phyloP scores from a whole-genome alignment of 352 stramenopile species.

The Phytopythium litorale region DNA sequence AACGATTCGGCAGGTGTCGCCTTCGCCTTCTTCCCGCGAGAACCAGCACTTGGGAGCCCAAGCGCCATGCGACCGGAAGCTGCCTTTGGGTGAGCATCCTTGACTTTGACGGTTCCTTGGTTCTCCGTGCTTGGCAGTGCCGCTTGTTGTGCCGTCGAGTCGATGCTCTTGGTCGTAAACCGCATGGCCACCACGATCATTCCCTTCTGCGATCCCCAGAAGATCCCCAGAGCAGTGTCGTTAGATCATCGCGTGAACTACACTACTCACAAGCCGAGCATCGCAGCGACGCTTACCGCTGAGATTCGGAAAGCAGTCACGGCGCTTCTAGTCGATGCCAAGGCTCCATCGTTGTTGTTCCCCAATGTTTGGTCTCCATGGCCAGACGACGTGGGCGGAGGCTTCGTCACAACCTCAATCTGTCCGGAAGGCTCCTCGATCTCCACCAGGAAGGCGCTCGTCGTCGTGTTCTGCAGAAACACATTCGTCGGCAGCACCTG shows the following conservation, averaged over 20 bases:
- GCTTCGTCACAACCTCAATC: constrained; percentile 60
- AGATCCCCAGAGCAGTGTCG: background rate
- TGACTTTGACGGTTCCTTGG: constrained; percentile 3
- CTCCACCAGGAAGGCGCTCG: constrained; percentile 49
- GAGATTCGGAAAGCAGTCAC: constrained; percentile 41
- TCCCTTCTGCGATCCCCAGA: constrained; percentile 35
- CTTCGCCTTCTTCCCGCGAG: constrained; percentile 9
- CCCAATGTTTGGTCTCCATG: constrained; percentile 9
- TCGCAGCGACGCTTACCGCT: constrained; percentile 22
- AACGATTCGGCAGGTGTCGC: background rate
- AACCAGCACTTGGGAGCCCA: background rate
- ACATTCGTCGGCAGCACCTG: constrained; percentile 63
- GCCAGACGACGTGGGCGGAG: constrained; percentile 11
- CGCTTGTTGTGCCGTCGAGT: background rate
- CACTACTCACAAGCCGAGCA: background rate
- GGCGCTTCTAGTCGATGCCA: constrained; percentile 2
- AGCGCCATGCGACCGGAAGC: background rate
- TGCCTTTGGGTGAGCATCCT: constrained; percentile 11
- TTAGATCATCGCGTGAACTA: background rate
- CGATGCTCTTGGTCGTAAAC: constrained; percentile 20
- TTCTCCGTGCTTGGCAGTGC: background rate
- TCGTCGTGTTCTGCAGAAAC: constrained; percentile 72
- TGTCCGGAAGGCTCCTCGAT: constrained; percentile 51
- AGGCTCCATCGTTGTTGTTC: constrained; percentile 1
- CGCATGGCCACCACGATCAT: constrained; percentile 78